Conservation (phyloP, 75 land plant genomes). For the Picea sitchensis region DNA sequence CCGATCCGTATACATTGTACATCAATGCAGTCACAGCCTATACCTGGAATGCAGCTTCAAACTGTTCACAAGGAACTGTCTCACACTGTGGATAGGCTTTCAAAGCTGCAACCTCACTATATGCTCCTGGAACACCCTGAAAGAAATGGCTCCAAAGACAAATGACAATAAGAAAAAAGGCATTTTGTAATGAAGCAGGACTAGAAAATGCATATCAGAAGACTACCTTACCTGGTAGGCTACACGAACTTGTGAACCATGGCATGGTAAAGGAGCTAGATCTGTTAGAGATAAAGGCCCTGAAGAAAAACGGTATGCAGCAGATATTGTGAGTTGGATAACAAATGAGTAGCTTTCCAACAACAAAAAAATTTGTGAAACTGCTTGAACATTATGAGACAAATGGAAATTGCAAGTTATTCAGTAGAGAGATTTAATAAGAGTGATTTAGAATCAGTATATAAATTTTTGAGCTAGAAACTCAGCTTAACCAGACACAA, state of each 20-base stretch:
- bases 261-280: constrained; percentile 35
- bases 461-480: too few relatives aligned
- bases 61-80: constrained; percentile 60
- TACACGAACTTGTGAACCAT: constrained; percentile 71
- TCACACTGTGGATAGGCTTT: constrained; percentile 59
- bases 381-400: too few relatives aligned
- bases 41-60: constrained; percentile 55
- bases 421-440: too few relatives aligned
- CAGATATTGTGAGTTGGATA: too few relatives aligned
- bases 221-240: constrained; percentile 77
- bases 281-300: constrained; percentile 73
- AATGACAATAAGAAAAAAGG: constrained; percentile 7
- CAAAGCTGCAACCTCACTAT: constrained; percentile 51
- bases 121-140: constrained; percentile 63
- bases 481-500: too few relatives aligned
- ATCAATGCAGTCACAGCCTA: not conserved
- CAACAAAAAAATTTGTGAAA: too few relatives aligned
- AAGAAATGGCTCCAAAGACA: not conserved
- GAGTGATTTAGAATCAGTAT: too few relatives aligned
- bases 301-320: constrained; percentile 14
- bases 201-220: not conserved
- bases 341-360: too few relatives aligned
- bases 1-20: not conserved
- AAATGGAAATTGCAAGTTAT: too few relatives aligned
- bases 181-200: not conserved